These are phyloP conservation scores for Penicillium manginii DNA, from an alignment of 495 filamentous ascomycete genomes.

Conservation along the genomic window DNA sequence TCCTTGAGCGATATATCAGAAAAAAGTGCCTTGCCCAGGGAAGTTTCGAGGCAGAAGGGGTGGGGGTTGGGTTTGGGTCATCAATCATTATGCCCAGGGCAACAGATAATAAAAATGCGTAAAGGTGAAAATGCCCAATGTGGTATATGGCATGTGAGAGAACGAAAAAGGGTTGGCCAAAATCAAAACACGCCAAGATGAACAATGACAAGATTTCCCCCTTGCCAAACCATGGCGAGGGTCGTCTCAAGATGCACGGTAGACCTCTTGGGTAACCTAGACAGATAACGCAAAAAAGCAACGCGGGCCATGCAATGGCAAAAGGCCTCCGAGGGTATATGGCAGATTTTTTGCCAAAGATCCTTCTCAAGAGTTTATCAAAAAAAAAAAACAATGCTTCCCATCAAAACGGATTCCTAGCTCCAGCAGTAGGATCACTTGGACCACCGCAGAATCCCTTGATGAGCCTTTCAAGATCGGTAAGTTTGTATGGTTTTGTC, in stretches of 20 bases:
- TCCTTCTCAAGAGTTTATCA: slow-evolving; percentile 6
- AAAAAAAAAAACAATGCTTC: neutral
- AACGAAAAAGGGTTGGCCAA: slow-evolving; percentile 10
- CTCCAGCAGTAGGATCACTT: slow-evolving; percentile 1
- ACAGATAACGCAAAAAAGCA: slow-evolving; percentile 1
- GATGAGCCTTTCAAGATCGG: slow-evolving; percentile 71
- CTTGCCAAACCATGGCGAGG: slow-evolving; percentile 2
- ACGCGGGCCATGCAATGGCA: neutral
- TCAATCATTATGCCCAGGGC: slow-evolving; percentile 33
- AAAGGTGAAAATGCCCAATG: slow-evolving; percentile 17
- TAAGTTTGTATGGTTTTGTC: slow-evolving; percentile 77
- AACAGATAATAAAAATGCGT: slow-evolving; percentile 18
- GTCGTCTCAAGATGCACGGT: slow-evolving; percentile 11
- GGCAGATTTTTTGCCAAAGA: slow-evolving; percentile 6
- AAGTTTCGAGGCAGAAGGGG: neutral
- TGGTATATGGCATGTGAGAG: slow-evolving; percentile 30
- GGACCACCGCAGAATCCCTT: slow-evolving; percentile 57
- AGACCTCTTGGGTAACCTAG: neutral
- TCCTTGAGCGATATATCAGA: neutral
- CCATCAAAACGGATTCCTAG: neutral
- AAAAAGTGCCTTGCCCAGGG: slow-evolving; percentile 8
- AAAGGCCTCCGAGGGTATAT: slow-evolving; percentile 22
- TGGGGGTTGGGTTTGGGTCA: slow-evolving; percentile 17
- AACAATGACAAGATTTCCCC: slow-evolving; percentile 8
- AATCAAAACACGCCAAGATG: slow-evolving; percentile 15